Conservation (phyloP, 2,329 filamentous ascomycete species). For the Thelonectria rubi region DNA sequence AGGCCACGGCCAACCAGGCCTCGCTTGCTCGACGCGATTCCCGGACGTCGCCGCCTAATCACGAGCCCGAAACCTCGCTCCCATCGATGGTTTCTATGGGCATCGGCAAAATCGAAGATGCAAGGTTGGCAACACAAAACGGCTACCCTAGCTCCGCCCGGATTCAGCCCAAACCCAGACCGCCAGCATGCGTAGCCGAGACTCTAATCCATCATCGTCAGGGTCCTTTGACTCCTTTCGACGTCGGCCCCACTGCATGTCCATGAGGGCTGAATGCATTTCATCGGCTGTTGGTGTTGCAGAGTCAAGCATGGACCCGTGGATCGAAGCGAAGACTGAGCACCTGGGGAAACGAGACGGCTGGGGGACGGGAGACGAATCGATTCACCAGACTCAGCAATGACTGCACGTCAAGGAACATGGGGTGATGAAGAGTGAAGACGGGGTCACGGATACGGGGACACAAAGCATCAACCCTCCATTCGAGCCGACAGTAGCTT, state of each 20-base stretch:
- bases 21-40: constrained; percentile 3
- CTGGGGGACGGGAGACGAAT: constrained; percentile 9
- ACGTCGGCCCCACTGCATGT: constrained; percentile 10
- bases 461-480: constrained; percentile 1
- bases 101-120: constrained; percentile 21
- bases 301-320: constrained; percentile 6
- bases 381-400: not conserved
- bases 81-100: constrained; percentile 18
- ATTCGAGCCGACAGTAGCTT: not conserved
- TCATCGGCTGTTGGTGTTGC: constrained; percentile 11
- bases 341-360: constrained; percentile 1
- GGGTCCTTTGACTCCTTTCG: constrained; percentile 15
- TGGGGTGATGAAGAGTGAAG: not conserved
- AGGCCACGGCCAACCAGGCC: not conserved
- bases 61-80: not conserved
- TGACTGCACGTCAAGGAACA: not conserved
- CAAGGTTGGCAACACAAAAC: constrained; percentile 4
- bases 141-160: constrained; percentile 8
- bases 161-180: constrained; percentile 12
- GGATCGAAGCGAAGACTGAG: constrained; percentile 8
- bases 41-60: constrained; percentile 1
- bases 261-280: constrained; percentile 14
- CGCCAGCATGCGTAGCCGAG: constrained; percentile 1
- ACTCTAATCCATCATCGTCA: constrained; percentile 16
- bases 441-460: not conserved